These are phyloP conservation scores for Epichloe glyceriae DNA, from an alignment of 2,329 filamentous ascomycete species.

Conservation along the genomic window DNA sequence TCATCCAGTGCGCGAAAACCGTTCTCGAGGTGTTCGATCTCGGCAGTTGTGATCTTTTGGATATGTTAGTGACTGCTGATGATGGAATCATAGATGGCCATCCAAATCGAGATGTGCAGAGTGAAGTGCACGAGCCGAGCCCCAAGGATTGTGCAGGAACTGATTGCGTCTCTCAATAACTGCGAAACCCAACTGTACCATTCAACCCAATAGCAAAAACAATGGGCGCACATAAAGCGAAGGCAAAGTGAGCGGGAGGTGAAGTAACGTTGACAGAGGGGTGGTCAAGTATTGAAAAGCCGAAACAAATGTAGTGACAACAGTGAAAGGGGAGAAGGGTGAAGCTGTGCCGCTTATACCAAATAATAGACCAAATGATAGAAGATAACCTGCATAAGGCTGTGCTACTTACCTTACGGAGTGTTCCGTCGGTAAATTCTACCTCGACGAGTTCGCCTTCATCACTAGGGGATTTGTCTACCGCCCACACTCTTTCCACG, in stretches of 20 bases:
- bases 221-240: background rate
- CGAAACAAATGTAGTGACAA: background rate
- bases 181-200: background rate
- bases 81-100: background rate
- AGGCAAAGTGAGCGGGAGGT: background rate
- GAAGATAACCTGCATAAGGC: background rate
- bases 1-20: constrained; percentile 17
- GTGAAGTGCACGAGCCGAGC: background rate
- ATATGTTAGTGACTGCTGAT: constrained; percentile 8
- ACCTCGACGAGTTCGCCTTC: constrained; percentile 20
- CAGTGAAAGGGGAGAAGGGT: background rate
- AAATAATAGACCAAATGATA: background rate
- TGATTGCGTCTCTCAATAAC: background rate
- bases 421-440: constrained; percentile 33
- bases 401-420: constrained; percentile 24
- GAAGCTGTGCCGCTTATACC: background rate
- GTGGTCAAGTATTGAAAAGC: too few species aligned
- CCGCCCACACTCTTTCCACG: constrained; percentile 24
- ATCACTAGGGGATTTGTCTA: constrained; percentile 14
- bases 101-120: background rate
- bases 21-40: constrained; percentile 20
- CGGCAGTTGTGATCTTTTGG: constrained; percentile 17
- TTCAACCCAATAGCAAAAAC: background rate
- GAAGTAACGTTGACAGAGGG: background rate
- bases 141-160: background rate